Evolutionary conservation across 2,329 filamentous ascomycete species (phyloP), one percentile per base, ranked within the genome.

Genomic region (Penicillium sp.): DNA sequence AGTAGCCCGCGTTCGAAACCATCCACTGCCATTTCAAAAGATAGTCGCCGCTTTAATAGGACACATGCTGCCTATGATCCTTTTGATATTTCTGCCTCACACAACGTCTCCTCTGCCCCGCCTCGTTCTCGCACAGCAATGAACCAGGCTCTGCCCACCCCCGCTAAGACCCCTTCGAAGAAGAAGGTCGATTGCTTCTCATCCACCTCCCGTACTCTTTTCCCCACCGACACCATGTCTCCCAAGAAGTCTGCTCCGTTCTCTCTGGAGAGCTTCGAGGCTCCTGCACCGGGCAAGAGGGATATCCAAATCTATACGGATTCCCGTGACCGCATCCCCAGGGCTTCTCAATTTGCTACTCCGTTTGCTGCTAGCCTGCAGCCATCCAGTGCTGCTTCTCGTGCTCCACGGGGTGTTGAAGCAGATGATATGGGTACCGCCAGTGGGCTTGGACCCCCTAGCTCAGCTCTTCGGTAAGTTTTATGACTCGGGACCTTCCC

Each of bases 251-350:
- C 71, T 49, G 67, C 65, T 40, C 69, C 66, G 18, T 75, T 71
- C 51, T 73, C 71, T 1, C 58, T 75, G 20, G 71, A 72, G 45
- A 71, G 69, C 48, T 73, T 73, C 37, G 60, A 61, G 23, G 63
- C 69, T 11, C 60, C 68, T 24, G 46, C 61, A 11, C n/a, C 45
- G 4, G 37, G 28, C 13, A 16, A 42, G 13, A 16, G 37, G 18
- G 40, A 42, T 44, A 77, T 82, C 37, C 65, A 77, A 41, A 80
- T 84, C 50, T 84, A 75, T 66, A 82, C 79, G n/a, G 81, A 85
- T 56, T 77, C 77, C 22, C 77, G 80, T 54, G 80, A 83, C 58
- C 76, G 78, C 37, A 69, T 83, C 26, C 81, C 81, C 11, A 71
- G 76, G 40, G 47, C 74, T 51, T 60, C 71, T 4, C 71, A 68